Evolutionary conservation across 2,329 filamentous ascomycete genomes (phyloP).

Genomic region (Blastomyces gilchristii): DNA sequence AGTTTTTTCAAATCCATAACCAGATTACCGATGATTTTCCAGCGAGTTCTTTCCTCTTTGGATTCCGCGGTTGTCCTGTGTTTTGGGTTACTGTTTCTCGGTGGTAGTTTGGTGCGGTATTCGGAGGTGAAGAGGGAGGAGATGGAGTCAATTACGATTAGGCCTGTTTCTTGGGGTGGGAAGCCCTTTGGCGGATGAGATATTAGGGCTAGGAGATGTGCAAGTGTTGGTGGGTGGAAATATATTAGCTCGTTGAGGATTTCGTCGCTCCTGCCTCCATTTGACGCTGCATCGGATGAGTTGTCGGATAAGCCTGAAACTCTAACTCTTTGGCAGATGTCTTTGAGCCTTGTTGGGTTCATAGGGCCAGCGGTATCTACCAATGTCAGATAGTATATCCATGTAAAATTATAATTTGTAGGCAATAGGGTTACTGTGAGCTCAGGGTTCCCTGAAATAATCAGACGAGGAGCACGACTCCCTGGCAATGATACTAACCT

Average conservation of each 20-base stretch:
- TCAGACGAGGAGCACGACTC: not conserved
- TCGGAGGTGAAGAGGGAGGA: conserved; percentile 67
- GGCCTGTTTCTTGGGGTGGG: conserved; percentile 51
- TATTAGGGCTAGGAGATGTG: conserved; percentile 62
- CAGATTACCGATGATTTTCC: conserved; percentile 58
- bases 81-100: conserved; percentile 31
- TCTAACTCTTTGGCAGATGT: conserved; percentile 31
- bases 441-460: conserved; percentile 5
- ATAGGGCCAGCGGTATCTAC: conserved; percentile 43
- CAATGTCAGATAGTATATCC: conserved; percentile 11
- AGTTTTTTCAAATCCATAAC: conserved; percentile 54
- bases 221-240: conserved; percentile 48
- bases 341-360: conserved; percentile 38
- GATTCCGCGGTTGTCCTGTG: conserved; percentile 1
- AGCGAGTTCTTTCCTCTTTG: conserved; percentile 22
- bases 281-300: not conserved
- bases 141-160: conserved; percentile 69
- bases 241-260: conserved; percentile 39
- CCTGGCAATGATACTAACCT: conserved; percentile 45
- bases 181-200: conserved; percentile 55
- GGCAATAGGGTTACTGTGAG: not conserved
- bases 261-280: conserved; percentile 2
- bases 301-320: not conserved
- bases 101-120: conserved; percentile 49
- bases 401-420: conserved; percentile 2